Conservation (phyloP, 345 rosid species). For the Hevea brasiliensis region DNA sequence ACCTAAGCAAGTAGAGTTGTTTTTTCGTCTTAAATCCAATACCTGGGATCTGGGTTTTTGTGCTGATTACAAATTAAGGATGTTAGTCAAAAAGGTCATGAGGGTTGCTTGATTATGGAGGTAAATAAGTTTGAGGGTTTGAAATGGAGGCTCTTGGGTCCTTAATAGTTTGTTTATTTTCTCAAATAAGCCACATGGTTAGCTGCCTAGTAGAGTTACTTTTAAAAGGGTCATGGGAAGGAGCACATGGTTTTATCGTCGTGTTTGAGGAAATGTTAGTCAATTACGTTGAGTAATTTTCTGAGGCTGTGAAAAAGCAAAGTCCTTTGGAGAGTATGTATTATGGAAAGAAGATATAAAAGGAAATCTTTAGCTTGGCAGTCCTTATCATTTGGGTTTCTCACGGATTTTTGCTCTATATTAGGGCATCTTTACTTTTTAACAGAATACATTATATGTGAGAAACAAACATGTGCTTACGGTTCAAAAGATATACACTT, state of each 20-base stretch:
- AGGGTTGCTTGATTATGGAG: background rate
- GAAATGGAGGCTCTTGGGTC: background rate
- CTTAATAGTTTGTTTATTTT: background rate
- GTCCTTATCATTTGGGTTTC: background rate
- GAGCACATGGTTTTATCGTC: slow-evolving; percentile 20
- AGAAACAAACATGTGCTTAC: too few species aligned
- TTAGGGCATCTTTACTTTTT: background rate
- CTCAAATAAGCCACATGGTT: slow-evolving; percentile 16
- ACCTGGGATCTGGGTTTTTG: slow-evolving; percentile 10
- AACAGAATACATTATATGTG: too few species aligned
- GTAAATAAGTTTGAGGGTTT: background rate
- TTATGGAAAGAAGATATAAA: slow-evolving; percentile 1
- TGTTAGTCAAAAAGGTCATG: slow-evolving; percentile 14
- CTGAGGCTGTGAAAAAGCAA: background rate
- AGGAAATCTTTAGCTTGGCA: background rate
- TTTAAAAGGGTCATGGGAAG: slow-evolving; percentile 19
- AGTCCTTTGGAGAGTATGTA: background rate
- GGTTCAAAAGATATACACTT: too few species aligned
- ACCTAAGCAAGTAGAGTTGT: slow-evolving; percentile 34
- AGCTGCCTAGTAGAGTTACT: slow-evolving; percentile 23
- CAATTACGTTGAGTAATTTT: slow-evolving; percentile 3
- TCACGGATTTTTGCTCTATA: background rate
- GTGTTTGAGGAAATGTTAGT: background rate
- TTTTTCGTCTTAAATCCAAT: slow-evolving; percentile 4
- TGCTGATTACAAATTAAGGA: background rate